Conservation (phyloP, 2,329 filamentous ascomycete genomes). For the Podosphaera xanthii region DNA sequence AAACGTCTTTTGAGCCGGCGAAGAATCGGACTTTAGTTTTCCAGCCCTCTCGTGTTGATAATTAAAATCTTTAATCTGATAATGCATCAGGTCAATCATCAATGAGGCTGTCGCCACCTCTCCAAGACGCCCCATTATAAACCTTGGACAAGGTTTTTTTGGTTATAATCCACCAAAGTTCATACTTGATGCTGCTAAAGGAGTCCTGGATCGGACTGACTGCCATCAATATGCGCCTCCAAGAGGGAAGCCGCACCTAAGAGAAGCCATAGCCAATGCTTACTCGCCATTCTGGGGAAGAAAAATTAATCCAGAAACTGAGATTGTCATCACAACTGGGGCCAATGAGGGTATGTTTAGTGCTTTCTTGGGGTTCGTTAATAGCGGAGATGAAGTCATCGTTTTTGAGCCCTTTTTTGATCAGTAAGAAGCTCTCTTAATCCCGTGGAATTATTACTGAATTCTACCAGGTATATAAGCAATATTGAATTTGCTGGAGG, state of each 20-base stretch:
- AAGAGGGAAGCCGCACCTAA: slow-evolving; percentile 73
- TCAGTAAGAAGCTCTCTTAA: slow-evolving; percentile 32
- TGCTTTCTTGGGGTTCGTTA: slow-evolving; percentile 93
- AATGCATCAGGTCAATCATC: slow-evolving; percentile 31
- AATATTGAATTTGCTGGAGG: slow-evolving; percentile 98
- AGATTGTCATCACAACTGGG: slow-evolving; percentile 84
- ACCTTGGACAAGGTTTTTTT: slow-evolving; percentile 50
- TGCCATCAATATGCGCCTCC: slow-evolving; percentile 98
- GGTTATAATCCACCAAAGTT: slow-evolving; percentile 89
- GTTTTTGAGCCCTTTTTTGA: slow-evolving; percentile 60
- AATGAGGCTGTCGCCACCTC: slow-evolving; percentile 42
- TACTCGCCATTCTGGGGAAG: slow-evolving; percentile 80
- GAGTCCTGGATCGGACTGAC: slow-evolving; percentile 71
- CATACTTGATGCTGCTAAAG: slow-evolving; percentile 76
- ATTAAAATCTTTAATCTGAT: slow-evolving; percentile 3
- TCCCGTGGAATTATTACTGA: slow-evolving; percentile 3
- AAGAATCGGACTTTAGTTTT: background rate
- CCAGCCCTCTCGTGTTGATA: background rate
- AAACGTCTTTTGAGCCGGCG: background rate
- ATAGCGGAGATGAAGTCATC: background rate
- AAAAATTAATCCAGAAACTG: slow-evolving; percentile 63
- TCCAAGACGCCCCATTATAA: slow-evolving; percentile 39
- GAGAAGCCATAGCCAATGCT: slow-evolving; percentile 77
- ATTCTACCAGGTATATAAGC: slow-evolving; percentile 47
- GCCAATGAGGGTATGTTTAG: slow-evolving; percentile 85